Percentiles rank a stretch among this genome's conserved stretches.
Evolutionary conservation across 495 filamentous ascomycete species (phyloP).

Genomic region (Penicillium macrosclerotiorum): DNA sequence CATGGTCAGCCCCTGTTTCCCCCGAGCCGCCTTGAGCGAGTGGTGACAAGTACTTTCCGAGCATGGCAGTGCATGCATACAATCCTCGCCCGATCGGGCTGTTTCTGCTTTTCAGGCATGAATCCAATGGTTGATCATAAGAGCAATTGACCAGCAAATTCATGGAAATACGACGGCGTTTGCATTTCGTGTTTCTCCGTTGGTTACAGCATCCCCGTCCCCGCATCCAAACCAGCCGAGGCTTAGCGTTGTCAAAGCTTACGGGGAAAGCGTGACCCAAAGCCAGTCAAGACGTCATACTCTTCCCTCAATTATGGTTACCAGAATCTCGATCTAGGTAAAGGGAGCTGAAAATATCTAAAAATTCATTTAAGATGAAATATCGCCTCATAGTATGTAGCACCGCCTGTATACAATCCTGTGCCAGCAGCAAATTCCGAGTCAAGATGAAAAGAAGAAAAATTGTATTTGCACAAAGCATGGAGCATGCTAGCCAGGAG

Average conservation of each 20-base stretch:
- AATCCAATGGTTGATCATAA: not conserved
- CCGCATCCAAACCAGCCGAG: not conserved
- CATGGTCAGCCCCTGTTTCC: not conserved
- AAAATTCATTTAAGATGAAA: not conserved
- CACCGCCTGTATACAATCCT: conserved; percentile 5
- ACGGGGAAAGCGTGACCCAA: too few relatives aligned
- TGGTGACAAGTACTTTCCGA: conserved; percentile 1
- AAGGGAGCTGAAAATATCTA: too few relatives aligned
- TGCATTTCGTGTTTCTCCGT: not conserved
- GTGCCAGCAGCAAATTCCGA: conserved; percentile 6
- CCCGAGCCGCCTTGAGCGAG: conserved; percentile 1
- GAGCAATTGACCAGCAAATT: not conserved
- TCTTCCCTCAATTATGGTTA: too few relatives aligned
- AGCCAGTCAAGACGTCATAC: too few relatives aligned
- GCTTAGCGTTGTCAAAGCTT: too few relatives aligned
- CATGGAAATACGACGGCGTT: not conserved
- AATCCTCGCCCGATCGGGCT: not conserved
- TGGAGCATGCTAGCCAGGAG: not conserved
- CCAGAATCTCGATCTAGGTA: too few relatives aligned
- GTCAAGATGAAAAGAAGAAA: conserved; percentile 1
- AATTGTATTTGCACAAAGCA: conserved; percentile 19
- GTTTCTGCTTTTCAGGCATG: not conserved
- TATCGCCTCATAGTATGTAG: not conserved
- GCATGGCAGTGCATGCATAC: conserved; percentile 5
- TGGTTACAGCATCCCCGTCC: not conserved